Evolutionary conservation across 208 protist genomes (phyloP).

Genomic region (Leishmania braziliensis): DNA sequence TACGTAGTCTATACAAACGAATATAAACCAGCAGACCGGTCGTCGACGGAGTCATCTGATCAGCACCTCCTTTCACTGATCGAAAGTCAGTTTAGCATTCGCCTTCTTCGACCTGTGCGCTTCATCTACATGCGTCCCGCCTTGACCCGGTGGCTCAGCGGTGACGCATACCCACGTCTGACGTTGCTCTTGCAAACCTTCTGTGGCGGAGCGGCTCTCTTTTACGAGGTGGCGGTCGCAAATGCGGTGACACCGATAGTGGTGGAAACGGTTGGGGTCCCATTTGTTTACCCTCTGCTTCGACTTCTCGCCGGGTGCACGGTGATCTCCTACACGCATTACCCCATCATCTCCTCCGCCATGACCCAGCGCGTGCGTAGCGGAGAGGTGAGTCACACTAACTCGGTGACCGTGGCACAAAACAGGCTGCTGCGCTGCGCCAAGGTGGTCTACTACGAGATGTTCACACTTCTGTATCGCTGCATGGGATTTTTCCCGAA

Average conservation of each 20-base stretch:
- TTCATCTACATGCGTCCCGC: conserved; percentile 65
- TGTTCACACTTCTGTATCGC: conserved; percentile 91
- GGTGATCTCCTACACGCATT: conserved; percentile 97
- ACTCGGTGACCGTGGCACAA: conserved; percentile 55
- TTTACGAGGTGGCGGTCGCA: conserved; percentile 86
- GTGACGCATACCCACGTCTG: conserved; percentile 69
- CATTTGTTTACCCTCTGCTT: conserved; percentile 95
- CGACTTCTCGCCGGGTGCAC: conserved; percentile 70
- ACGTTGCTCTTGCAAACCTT: conserved; percentile 95
- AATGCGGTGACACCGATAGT: conserved; percentile 54
- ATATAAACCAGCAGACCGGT: conserved; percentile 11
- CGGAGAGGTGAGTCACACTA: conserved; percentile 73
- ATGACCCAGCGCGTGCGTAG: conserved; percentile 74
- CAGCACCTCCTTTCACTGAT: conserved; percentile 37
- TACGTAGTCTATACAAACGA: conserved; percentile 70
- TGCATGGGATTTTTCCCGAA: conserved; percentile 76
- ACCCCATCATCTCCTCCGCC: conserved; percentile 95
- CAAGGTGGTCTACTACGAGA: conserved; percentile 91
- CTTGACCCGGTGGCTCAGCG: conserved; percentile 67
- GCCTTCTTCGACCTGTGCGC: conserved; percentile 44
- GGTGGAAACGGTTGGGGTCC: conserved; percentile 96
- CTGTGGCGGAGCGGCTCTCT: conserved; percentile 84
- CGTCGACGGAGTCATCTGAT: conserved; percentile 2
- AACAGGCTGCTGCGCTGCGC: conserved; percentile 38
- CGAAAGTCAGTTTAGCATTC: conserved; percentile 74